Base-by-base conservation (phyloP, 345 rosid species). In the Citrus medica region DNA sequence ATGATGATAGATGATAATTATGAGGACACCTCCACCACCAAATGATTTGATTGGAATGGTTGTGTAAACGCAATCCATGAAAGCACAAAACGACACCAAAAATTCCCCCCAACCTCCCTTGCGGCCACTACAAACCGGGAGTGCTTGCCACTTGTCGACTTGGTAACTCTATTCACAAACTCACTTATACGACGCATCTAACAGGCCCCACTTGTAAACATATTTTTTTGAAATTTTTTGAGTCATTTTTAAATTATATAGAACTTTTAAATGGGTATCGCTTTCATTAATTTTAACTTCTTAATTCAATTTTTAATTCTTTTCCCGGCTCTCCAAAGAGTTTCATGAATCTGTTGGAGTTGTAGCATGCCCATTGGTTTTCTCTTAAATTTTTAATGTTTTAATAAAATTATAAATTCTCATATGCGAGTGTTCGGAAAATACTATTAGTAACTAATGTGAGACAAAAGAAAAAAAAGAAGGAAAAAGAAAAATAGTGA, bases 101-200 rank as follows among this genome's bases (percentile, higher is more conserved):
- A n/a, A 27, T 67, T 59, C 51, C 91, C 79, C 83, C 82, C 91
- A 75, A 82, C 82, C 16, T 16, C 17, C 4, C 51, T 46, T 46
- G 0, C 17, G 51, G 51, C 51, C 92, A 84, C 84, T 84, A 73
- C 55, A 79, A 78, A 42, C 67, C 63, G 67, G 82, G 88, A 87
- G 87, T 89, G 92, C 83, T 67, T 10, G 84, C 84, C 90, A 85
- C 87, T 80, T 85, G 92, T 84, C 77, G 48, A 68, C 86, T 78
- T 84, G 86, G 82, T 32, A 87, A 87, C 90, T 85, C 67, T 76
- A 7, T 58, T 63, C 46, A 35, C 67, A 33, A 73, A 78, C 78
- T 75, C 81, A 25, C 76, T 66, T 76, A 75, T 22, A 14, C 6
- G 13, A 38, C 2, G 1, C 58, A 40, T 12, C 30, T 42, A 22